Conservation (phyloP, 768 basidiomycete genomes). For the Russula sp. region DNA sequence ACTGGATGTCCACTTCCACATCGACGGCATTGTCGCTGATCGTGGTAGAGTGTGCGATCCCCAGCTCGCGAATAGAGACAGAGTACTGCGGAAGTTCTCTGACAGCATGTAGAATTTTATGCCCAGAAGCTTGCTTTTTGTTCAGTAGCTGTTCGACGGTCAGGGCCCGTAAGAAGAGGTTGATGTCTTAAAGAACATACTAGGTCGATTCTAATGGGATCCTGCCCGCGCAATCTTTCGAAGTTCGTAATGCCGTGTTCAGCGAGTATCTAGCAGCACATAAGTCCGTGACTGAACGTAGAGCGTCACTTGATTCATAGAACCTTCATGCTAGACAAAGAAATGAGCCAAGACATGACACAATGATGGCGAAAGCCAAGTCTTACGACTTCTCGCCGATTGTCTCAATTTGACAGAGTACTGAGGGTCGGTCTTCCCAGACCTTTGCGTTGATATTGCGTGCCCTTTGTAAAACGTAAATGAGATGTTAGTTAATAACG, state of each 20-base stretch:
- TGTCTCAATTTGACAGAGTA: conserved; percentile 84
- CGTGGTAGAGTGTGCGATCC: conserved; percentile 41
- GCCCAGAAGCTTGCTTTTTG: conserved; percentile 41
- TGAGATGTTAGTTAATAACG: background rate
- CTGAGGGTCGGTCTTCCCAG: conserved; percentile 86
- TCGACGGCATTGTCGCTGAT: conserved; percentile 49
- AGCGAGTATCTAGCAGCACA: conserved; percentile 57
- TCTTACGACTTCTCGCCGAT: conserved; percentile 90
- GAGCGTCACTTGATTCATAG: conserved; percentile 32
- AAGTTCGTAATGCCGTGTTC: conserved; percentile 68
- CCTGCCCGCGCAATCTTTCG: conserved; percentile 51
- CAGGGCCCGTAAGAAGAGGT: background rate
- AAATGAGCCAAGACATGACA: background rate
- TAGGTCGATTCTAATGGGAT: conserved; percentile 60
- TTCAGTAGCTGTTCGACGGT: conserved; percentile 25
- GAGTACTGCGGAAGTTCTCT: conserved; percentile 65
- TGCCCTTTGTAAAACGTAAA: conserved; percentile 43
- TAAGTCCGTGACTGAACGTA: background rate
- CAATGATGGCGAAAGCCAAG: background rate
- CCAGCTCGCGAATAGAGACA: conserved; percentile 50
- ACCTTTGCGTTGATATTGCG: conserved; percentile 79
- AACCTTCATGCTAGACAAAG: conserved; percentile 30
- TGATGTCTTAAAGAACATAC: conserved; percentile 38
- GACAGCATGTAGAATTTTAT: conserved; percentile 58
- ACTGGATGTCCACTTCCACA: conserved; percentile 55